Base-by-base conservation (phyloP, 176 grass and related monocot species). In the Triticum dicoccoides region DNA sequence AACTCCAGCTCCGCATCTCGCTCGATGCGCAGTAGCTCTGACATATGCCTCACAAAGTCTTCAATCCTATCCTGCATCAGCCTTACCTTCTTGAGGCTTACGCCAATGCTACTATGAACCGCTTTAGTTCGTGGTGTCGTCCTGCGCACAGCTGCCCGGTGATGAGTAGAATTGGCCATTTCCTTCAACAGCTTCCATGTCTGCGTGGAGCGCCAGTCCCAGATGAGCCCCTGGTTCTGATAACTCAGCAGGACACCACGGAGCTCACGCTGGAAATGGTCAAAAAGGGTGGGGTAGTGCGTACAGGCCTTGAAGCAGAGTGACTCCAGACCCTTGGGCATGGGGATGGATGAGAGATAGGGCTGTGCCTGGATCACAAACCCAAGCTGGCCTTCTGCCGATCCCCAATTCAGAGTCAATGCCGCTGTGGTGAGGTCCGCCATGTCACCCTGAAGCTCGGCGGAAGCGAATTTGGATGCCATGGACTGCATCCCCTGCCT, bases 251-350 rank as follows among this genome's bases (percentile, higher is more conserved):
- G 80, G 33, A 94, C 85, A 44, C 82, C 85, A n/a, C 91, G 89
- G 76, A 98, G 93, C 86, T 95, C 96, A 6, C 91, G 86, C 82
- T 98, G 96, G 87, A 98, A 98, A 83, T 95, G 96, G 75, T 98
- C 91, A 59, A 94, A 95, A 23, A 95, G 91, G 27, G 96, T 98
- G 24, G 93, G 96, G 61, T 95, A 94, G 89, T 98, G 96, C 15
- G 93, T 94, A 79, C 91, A 95, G 47, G 93, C 93, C 88, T 98
- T 98, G 90, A 98, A 90, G 79, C 96, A 98, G 64, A 98, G 88
- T 23, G 93, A 82, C 87, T 98, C 96, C 7, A 94, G 93, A 20
- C 96, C 96, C 82, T 95, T 87, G 24, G 96, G 93, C 93, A 95
- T 95, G 41, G 96, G 96, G 13, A 94, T 81, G 11, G 93, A 86